Evolutionary conservation across 2,329 filamentous ascomycete genomes (phyloP).

Genomic region (Penicillium sp.): DNA sequence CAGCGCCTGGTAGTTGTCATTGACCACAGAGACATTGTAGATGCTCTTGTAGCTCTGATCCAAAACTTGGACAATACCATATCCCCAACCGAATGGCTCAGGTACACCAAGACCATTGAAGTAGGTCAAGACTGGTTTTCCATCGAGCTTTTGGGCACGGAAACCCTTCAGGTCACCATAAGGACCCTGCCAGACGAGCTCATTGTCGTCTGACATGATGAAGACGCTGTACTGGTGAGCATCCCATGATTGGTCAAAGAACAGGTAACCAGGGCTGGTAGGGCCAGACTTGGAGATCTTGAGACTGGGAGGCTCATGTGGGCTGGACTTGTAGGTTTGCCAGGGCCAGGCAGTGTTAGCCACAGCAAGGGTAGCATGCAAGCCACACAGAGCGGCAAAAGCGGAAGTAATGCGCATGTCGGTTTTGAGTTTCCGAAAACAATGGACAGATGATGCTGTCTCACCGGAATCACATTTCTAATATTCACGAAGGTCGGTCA

Average conservation of each 20-base stretch:
- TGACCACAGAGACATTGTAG: conserved; percentile 25
- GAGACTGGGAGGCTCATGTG: background rate
- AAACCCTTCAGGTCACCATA: conserved; percentile 24
- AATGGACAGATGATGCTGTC: background rate
- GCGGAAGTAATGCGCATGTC: background rate
- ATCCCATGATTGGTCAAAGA: conserved; percentile 19
- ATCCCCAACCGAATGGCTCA: conserved; percentile 24
- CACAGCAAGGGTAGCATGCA: background rate
- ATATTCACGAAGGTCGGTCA: background rate
- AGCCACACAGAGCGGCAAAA: background rate
- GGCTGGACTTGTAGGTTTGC: conserved; percentile 1
- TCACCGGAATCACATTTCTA: background rate
- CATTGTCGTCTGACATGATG: conserved; percentile 23
- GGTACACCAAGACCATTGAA: conserved; percentile 26
- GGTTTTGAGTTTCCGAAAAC: background rate
- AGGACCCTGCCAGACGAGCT: conserved; percentile 32
- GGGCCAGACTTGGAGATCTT: conserved; percentile 26
- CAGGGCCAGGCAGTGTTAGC: background rate
- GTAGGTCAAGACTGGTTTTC: conserved; percentile 29
- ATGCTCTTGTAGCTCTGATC: conserved; percentile 30
- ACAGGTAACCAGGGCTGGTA: conserved; percentile 27
- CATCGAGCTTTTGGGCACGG: conserved; percentile 27
- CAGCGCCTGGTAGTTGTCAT: conserved; percentile 18
- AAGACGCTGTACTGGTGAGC: conserved; percentile 20
- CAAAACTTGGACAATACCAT: conserved; percentile 23